These are phyloP conservation scores for Inonotus hispidus DNA, from an alignment of 1,284 basidiomycete species.

Conservation along the genomic window DNA sequence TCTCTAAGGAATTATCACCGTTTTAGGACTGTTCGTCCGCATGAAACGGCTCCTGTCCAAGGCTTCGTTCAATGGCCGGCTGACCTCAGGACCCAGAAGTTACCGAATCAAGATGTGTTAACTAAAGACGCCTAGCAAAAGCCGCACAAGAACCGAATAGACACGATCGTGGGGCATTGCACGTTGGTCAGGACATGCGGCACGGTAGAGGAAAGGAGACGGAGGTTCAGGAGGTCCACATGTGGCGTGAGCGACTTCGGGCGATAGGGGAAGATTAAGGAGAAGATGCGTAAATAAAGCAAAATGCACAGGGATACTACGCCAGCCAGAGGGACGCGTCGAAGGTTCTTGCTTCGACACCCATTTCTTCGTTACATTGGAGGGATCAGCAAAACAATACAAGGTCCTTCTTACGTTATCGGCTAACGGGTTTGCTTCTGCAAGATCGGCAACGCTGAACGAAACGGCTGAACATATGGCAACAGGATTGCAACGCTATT, in stretches of 20 bases:
- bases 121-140: neutral
- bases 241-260: neutral
- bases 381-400: neutral
- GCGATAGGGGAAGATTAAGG: neutral
- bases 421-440: neutral
- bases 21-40: neutral
- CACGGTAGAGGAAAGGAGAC: neutral
- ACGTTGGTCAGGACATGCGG: neutral
- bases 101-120: neutral
- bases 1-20: neutral
- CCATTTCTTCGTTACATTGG: neutral
- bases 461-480: neutral
- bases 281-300: neutral
- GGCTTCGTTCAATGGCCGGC: neutral
- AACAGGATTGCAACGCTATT: neutral
- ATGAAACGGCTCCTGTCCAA: neutral
- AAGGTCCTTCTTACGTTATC: neutral
- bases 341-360: neutral
- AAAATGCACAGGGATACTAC: neutral
- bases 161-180: neutral
- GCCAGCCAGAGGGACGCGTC: neutral
- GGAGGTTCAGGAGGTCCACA: neutral
- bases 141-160: neutral
- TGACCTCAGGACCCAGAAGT: neutral
- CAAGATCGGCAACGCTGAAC: neutral